Conservation (phyloP, 2,329 filamentous ascomycete species). For the Diaporthe australafricana region DNA sequence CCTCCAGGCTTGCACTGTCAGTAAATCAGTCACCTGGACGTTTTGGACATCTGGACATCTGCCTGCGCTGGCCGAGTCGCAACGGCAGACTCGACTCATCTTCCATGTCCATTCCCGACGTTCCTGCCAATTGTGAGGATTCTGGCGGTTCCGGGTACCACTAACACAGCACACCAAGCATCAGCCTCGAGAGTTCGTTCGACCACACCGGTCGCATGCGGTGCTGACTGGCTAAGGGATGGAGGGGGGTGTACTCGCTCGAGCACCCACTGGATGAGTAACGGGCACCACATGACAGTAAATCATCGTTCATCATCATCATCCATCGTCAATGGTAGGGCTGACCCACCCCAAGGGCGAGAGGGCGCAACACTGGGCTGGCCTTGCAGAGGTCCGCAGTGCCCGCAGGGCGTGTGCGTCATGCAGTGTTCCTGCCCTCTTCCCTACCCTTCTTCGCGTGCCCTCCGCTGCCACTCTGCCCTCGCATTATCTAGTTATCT, state of each 20-base stretch:
- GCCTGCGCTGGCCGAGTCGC: neutral
- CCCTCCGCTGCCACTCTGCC: neutral
- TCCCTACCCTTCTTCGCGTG: neutral
- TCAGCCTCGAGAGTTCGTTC: neutral
- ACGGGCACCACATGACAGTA: constrained; percentile 1
- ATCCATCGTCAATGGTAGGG: constrained; percentile 15
- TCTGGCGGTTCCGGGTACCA: neutral
- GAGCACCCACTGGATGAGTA: constrained; percentile 4
- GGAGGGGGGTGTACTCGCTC: neutral
- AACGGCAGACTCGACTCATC: neutral
- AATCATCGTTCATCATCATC: constrained; percentile 7
- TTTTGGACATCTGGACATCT: neutral
- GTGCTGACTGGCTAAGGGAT: constrained; percentile 11
- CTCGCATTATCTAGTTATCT: neutral
- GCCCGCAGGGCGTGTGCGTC: constrained; percentile 3
- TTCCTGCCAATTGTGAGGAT: neutral
- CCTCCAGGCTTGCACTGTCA: neutral
- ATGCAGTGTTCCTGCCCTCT: neutral
- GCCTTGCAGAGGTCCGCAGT: constrained; percentile 1
- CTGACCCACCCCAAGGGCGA: neutral
- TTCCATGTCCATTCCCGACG: neutral
- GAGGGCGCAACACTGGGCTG: neutral
- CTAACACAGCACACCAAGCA: neutral
- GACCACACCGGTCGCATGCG: constrained; percentile 2
- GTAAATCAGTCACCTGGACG: neutral